Conservation (phyloP, 345 rosid species). For the Raphanus raphanistrum region DNA sequence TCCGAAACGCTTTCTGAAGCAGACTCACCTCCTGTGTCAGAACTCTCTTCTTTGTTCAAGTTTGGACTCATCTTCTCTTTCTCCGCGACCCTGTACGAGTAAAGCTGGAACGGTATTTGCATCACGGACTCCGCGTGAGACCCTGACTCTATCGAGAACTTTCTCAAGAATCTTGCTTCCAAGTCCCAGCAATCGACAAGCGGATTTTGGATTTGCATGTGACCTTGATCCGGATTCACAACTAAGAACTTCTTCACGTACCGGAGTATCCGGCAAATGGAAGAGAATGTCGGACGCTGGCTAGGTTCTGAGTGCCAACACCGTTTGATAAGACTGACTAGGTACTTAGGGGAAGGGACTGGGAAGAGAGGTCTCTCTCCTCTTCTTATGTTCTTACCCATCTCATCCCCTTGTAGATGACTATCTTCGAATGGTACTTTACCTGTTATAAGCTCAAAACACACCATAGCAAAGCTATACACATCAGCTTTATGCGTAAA, state of each 20-base stretch:
- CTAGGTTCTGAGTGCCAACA: slow-evolving; percentile 80
- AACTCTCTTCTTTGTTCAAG: slow-evolving; percentile 36
- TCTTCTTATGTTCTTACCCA: slow-evolving; percentile 60
- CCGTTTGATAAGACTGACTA: slow-evolving; percentile 64
- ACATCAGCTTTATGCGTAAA: slow-evolving; percentile 82
- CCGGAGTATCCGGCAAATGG: slow-evolving; percentile 71
- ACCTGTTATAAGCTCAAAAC: slow-evolving; percentile 78
- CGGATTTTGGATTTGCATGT: slow-evolving; percentile 53
- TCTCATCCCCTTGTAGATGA: slow-evolving; percentile 82
- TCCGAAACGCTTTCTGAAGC: slow-evolving; percentile 48
- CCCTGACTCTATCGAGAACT: slow-evolving; percentile 36
- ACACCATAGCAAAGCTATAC: slow-evolving; percentile 89
- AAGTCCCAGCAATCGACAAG: slow-evolving; percentile 67
- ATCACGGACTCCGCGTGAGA: slow-evolving; percentile 41
- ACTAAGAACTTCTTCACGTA: slow-evolving; percentile 82
- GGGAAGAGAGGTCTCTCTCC: slow-evolving; percentile 94
- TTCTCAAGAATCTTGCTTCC: slow-evolving; percentile 61
- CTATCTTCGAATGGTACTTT: slow-evolving; percentile 93
- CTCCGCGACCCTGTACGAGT: slow-evolving; percentile 62
- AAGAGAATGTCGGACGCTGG: slow-evolving; percentile 75
- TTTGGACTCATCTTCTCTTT: slow-evolving; percentile 49
- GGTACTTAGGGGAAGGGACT: slow-evolving; percentile 64
- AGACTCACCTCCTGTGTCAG: slow-evolving; percentile 41
- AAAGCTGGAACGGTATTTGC: slow-evolving; percentile 81
- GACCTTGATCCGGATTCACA: slow-evolving; percentile 60